Evolutionary conservation across 352 stramenopile genomes (phyloP), one percentile per base, ranked within the genome.

Genomic region (Phytophthora quininea): DNA sequence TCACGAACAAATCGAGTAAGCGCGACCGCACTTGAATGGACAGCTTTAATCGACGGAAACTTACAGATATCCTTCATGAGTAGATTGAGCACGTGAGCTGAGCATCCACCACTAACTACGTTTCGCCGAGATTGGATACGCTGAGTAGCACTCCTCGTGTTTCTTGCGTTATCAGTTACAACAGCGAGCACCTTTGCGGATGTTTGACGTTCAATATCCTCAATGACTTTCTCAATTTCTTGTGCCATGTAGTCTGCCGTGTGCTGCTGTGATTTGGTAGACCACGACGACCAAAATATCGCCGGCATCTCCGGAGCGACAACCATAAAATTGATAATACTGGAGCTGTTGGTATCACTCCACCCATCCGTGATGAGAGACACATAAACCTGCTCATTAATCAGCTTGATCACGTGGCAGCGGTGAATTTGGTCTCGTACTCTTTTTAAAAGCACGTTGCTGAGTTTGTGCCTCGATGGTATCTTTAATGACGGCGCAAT

Each of bases 291-390:
- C 49, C 30, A 55, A n/a, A 45, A 55, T 5, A 55, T 15, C 3
- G 49, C 42, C 19, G 48, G 48, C 48, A 54, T 40, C 35, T 10
- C 35, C 5, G 35, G 35, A 5, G 35, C 49, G 29, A 55, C 32
- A 30, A 55, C 49, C 49, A 55, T 30, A 14, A 55, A 55, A 14
- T 55, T 55, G 12, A 55, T 55, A 30, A 55, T 55, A 55, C 49
- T 55, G 7, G 32, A 43, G 31, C 49, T 45, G 15, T 55, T 55
- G 12, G 32, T 55, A 43, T 46, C 49, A 31, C 31, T 55, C 49
- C 49, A 55, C 4, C 49, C 49, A 24, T 55, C 15, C 6, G 49
- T 55, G 3, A 55, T 32, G 49, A 55, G 49, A 11, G 49, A 55
- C 4, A 55, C 49, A 24, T 55, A 55, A 12, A 33, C 30, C 15